Evolutionary conservation across 441 rosid species (phyloP).

Genomic region (Gossypium davidsonii): DNA sequence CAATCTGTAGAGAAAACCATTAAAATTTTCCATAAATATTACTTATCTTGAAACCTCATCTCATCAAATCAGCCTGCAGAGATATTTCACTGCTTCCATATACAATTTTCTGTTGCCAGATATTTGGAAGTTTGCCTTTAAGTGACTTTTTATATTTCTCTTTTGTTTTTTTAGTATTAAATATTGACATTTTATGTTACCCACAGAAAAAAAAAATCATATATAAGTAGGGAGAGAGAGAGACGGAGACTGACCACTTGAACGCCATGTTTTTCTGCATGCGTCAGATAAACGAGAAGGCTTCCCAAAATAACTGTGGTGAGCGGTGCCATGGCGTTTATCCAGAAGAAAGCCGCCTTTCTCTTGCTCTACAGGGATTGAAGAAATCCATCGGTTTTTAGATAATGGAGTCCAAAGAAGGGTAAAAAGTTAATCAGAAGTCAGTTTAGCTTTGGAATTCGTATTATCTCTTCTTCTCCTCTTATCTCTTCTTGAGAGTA

Average conservation of each 20-base stretch:
- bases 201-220: not conserved
- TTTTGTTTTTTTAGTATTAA: not conserved
- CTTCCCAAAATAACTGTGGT: slow-evolving; percentile 50
- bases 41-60: not conserved
- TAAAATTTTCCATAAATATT: not conserved
- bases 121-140: not conserved
- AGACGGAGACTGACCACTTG: slow-evolving; percentile 32
- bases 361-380: slow-evolving; percentile 41
- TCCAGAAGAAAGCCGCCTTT: slow-evolving; percentile 46
- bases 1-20: slow-evolving; percentile 32
- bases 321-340: slow-evolving; percentile 57
- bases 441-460: too few species aligned
- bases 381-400: not conserved
- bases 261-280: slow-evolving; percentile 47
- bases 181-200: too few species aligned
- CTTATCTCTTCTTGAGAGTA: too few species aligned
- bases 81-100: not conserved
- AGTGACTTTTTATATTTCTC: not conserved
- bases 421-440: too few species aligned
- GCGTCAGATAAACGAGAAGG: slow-evolving; percentile 40
- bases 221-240: not conserved
- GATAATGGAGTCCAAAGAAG: too few species aligned
- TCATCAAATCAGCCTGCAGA: not conserved
- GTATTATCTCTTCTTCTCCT: too few species aligned
- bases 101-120: not conserved